Evolutionary conservation across 73 alveolate species (phyloP), one percentile per base, ranked within the genome.

Genomic region (Diophrys sp.): DNA sequence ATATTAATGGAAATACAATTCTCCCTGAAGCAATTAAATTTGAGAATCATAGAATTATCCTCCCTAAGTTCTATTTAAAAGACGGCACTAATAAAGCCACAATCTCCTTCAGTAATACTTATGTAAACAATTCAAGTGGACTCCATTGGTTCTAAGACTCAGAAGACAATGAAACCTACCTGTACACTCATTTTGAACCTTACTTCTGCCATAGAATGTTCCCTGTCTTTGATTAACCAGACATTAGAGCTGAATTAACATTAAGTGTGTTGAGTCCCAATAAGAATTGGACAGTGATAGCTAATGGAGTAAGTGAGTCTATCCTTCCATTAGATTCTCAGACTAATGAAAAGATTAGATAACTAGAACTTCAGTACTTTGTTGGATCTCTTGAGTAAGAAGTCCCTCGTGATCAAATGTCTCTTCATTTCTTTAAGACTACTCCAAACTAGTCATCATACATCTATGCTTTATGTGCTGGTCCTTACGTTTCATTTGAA

Each of bases 221-320:
- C 94, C 99, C 99, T 32, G 93, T 98, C 75, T 96, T 97, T 85
- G 99, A 97, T 83, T 93, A 97, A 83, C 99, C 99, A 34, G 96
- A 97, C 83, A 69, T 97, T 56, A 97, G 96, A 86, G 99, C 99
- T 28, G 73, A 85, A 33, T 79, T 97, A 54, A 87, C 72, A 23
- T 85, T 97, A 28, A 81, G 93, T 56, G 97, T 93, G 5, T 80
- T 90, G 0, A 88, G 97, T 33, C 99, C 99, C 33, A 88, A 77
- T 29, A 33, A 89, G 67, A 95, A 93, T 74, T 97, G 99, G 99
- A 83, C 81, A 14, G 99, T 93, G 0, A 87, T 97, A 74, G 86
- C 97, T 27, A 97, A 97, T 91, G 97, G 78, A 33, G 56, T 30
- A 74, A 80, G 67, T 28, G 55, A 11, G 14, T 44, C 69, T 34